Evolutionary conservation across 1,284 basidiomycete genomes (phyloP).

Genomic region (Moesziomyces antarcticus): DNA sequence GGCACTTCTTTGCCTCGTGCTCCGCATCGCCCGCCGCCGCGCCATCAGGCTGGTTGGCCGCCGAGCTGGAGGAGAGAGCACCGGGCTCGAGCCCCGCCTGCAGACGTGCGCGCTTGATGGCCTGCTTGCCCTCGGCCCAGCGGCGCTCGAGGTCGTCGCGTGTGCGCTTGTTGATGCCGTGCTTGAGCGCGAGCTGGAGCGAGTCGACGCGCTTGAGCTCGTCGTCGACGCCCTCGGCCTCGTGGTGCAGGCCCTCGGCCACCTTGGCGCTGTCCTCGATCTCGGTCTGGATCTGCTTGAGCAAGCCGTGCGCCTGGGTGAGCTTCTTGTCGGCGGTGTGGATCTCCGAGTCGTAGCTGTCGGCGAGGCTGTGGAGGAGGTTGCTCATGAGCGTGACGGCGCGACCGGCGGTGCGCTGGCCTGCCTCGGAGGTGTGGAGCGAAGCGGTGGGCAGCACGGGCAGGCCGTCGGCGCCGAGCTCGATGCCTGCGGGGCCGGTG

Average conservation of each 20-base stretch:
- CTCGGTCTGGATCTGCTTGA: constrained; percentile 89
- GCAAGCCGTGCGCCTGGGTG: constrained; percentile 86
- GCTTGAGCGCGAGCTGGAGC: constrained; percentile 76
- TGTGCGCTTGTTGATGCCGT: constrained; percentile 82
- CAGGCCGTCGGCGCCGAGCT: constrained; percentile 42
- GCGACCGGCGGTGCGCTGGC: constrained; percentile 83
- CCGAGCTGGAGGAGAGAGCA: constrained; percentile 26
- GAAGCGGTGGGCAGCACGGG: constrained; percentile 37
- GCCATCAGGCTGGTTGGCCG: constrained; percentile 13
- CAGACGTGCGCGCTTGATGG: constrained; percentile 46
- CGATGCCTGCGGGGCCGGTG: constrained; percentile 36
- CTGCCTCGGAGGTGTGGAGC: constrained; percentile 86
- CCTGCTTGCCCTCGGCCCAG: constrained; percentile 53
- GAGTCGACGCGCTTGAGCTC: constrained; percentile 75
- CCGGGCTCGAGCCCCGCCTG: constrained; percentile 44
- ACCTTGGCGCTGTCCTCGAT: constrained; percentile 86
- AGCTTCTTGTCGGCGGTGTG: constrained; percentile 91
- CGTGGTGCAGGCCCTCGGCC: constrained; percentile 75
- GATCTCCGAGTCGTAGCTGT: constrained; percentile 93
- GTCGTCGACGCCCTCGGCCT: constrained; percentile 77
- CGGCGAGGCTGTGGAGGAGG: constrained; percentile 88
- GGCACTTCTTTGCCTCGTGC: constrained; percentile 14
- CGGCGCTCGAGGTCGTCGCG: constrained; percentile 68
- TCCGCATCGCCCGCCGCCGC: not conserved
- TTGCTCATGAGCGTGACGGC: constrained; percentile 80